These are phyloP conservation scores for Conticribra weissflogii DNA, from an alignment of 108 stramenopile species.

Conservation along the genomic window DNA sequence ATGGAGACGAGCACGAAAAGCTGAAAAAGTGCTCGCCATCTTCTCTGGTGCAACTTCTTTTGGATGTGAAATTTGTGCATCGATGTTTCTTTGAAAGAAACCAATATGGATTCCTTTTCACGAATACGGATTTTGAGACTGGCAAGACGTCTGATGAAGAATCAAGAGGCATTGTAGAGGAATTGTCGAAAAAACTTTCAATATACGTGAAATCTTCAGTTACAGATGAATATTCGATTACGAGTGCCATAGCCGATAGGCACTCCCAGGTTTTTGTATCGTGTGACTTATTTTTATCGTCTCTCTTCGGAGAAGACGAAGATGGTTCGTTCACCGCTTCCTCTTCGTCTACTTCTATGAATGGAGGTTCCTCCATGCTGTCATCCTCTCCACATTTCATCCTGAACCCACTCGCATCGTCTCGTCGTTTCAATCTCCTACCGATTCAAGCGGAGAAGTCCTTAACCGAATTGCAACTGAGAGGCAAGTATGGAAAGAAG, in stretches of 20 bases:
- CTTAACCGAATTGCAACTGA: slow-evolving; percentile 76
- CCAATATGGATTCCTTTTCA: slow-evolving; percentile 16
- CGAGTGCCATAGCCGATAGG: slow-evolving; percentile 55
- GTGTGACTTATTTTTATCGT: slow-evolving; percentile 72
- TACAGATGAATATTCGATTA: slow-evolving; percentile 24
- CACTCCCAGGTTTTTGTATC: slow-evolving; percentile 60
- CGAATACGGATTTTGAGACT: background rate
- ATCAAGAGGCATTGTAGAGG: slow-evolving; percentile 31
- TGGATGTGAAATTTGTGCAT: slow-evolving; percentile 60
- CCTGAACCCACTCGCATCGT: slow-evolving; percentile 75
- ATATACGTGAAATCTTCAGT: slow-evolving; percentile 22
- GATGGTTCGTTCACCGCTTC: slow-evolving; percentile 23
- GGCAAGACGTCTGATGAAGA: slow-evolving; percentile 8
- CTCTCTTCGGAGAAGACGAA: slow-evolving; percentile 73
- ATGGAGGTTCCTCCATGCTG: slow-evolving; percentile 32
- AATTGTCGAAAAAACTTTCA: slow-evolving; percentile 29
- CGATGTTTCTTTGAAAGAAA: slow-evolving; percentile 60
- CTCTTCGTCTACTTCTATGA: slow-evolving; percentile 1
- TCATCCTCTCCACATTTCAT: slow-evolving; percentile 48
- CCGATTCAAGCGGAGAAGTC: slow-evolving; percentile 88
- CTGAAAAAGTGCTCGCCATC: slow-evolving; percentile 55
- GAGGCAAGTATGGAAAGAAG: slow-evolving; percentile 68
- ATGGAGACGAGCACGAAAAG: slow-evolving; percentile 23
- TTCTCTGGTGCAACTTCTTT: slow-evolving; percentile 60
- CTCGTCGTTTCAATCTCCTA: slow-evolving; percentile 75